Evolutionary conservation across 2,329 filamentous ascomycete species (phyloP).

Genomic region (Talaromyces sp.): DNA sequence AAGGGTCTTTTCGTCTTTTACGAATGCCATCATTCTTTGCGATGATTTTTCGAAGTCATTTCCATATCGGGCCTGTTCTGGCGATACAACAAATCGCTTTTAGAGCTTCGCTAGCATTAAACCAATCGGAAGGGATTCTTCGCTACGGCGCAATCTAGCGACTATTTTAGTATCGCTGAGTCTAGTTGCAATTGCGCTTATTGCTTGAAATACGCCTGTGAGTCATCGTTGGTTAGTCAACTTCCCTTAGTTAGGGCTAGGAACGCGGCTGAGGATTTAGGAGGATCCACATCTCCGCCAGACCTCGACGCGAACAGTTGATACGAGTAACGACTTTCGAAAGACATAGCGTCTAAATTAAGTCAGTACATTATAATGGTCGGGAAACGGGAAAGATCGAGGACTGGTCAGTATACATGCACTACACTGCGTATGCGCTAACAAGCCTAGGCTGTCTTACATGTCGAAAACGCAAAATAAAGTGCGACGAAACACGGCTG

Average conservation of each 20-base stretch:
- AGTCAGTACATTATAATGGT: background rate
- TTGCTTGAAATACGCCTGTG: background rate
- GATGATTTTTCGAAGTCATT: background rate
- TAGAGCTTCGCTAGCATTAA: background rate
- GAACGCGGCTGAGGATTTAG: background rate
- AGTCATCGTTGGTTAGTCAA: background rate
- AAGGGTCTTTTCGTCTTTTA: background rate
- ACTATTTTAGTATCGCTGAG: background rate
- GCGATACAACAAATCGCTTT: background rate
- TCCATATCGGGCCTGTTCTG: background rate
- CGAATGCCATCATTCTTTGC: background rate
- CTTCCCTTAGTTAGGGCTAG: background rate
- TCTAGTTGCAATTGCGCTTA: background rate
- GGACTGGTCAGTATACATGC: background rate
- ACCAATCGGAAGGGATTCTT: conserved; percentile 3
- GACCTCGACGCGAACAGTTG: background rate
- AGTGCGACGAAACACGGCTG: conserved; percentile 1
- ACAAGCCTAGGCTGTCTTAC: conserved; percentile 4
- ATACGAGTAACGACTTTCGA: background rate
- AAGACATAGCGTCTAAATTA: background rate
- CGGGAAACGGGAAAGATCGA: background rate
- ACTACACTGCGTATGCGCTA: background rate
- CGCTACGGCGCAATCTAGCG: background rate
- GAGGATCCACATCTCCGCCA: background rate
- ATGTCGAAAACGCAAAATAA: conserved; percentile 9